phyloP scores from a whole-genome alignment of 139 green algal species.

The Ettlia oleoabundans region DNA sequence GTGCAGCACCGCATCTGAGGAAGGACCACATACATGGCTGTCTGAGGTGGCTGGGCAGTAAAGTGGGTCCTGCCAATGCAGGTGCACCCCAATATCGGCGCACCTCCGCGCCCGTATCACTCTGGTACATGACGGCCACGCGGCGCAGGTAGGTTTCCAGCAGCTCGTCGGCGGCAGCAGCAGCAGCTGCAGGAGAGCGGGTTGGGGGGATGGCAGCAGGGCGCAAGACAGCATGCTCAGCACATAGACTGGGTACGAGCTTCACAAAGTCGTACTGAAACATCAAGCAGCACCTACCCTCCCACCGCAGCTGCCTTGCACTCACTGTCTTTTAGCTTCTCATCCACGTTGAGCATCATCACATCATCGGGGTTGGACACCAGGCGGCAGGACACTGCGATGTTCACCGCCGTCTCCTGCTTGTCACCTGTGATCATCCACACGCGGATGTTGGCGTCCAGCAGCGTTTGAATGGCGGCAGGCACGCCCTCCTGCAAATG shows the following conservation, averaged over 20 bases:
- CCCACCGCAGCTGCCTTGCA: not conserved
- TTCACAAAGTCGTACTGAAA: too few relatives aligned
- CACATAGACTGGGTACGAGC: too few relatives aligned
- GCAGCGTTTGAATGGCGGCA: constrained; percentile 86
- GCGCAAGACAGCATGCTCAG: not conserved
- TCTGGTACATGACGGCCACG: constrained; percentile 2
- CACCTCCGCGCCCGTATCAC: not conserved
- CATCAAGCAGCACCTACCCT: too few relatives aligned
- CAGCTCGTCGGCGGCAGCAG: not conserved
- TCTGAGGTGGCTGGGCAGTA: too few relatives aligned
- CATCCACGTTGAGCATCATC: constrained; percentile 68
- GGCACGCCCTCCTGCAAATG: constrained; percentile 91
- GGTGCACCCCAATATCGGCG: not conserved
- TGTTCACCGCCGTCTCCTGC: constrained; percentile 94
- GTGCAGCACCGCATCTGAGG: too few relatives aligned
- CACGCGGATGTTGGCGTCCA: constrained; percentile 83
- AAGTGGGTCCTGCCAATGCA: too few relatives aligned
- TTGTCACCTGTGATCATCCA: constrained; percentile 93
- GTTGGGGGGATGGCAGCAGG: not conserved
- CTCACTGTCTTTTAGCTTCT: constrained; percentile 32
- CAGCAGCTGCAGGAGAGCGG: not conserved
- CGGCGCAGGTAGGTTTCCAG: constrained; percentile 23
- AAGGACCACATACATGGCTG: too few relatives aligned
- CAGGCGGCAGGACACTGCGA: constrained; percentile 88
- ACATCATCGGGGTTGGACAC: constrained; percentile 69